Percentiles rank a stretch among this genome's conserved stretches.
These are phyloP conservation scores for Ciborinia camelliae DNA, from an alignment of 2,329 filamentous ascomycete genomes.

Conservation along the genomic window DNA sequence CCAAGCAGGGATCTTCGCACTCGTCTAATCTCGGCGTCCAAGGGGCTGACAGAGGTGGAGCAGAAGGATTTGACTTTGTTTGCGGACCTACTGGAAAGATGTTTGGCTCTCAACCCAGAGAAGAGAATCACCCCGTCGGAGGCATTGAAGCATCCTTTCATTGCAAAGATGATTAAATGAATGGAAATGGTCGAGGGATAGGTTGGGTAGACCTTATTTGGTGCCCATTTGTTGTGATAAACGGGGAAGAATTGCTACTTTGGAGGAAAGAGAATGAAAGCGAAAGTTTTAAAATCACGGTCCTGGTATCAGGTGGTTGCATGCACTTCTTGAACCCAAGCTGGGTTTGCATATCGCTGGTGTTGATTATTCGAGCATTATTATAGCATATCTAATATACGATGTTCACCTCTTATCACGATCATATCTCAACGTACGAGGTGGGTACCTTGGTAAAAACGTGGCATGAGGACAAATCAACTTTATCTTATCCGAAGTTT, in stretches of 20 bases:
- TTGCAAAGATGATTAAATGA: constrained; percentile 41
- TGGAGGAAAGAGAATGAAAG: neutral
- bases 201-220: neutral
- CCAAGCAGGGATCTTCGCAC: constrained; percentile 79
- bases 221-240: neutral
- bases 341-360: neutral
- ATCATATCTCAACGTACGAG: neutral
- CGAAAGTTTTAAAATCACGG: neutral
- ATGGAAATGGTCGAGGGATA: neutral
- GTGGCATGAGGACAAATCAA: neutral
- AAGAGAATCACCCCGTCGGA: constrained; percentile 85
- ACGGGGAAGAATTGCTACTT: neutral
- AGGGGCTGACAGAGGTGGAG: constrained; percentile 70
- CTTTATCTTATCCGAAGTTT: neutral
- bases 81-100: constrained; percentile 82
- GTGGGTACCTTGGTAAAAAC: too few relatives aligned
- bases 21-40: constrained; percentile 70
- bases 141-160: constrained; percentile 86
- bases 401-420: neutral
- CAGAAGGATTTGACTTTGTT: constrained; percentile 77
- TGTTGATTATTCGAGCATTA: neutral
- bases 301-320: neutral
- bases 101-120: constrained; percentile 84
- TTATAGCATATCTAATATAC: neutral
- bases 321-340: neutral